Base-by-base conservation (phyloP, 306 rosid genomes). In the Lathyrus oleraceus region DNA sequence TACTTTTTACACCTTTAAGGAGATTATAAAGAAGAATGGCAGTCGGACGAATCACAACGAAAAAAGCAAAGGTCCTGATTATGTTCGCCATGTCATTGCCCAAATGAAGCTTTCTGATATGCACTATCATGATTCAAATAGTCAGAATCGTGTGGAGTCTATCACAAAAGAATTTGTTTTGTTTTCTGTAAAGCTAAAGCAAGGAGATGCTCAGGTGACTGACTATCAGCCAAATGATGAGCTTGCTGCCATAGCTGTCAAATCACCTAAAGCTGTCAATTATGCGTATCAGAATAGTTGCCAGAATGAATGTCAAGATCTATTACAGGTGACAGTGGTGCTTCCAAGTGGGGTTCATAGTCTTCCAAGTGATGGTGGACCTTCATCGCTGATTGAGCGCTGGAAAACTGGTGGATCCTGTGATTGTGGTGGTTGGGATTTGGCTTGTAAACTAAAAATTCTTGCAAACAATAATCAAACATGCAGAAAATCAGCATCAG, bases 391-490 rank as follows among this genome's bases (percentile, higher is more conserved):
- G 68, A 83, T 95, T 71, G 92, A 91, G 83, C 96, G 99, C 30
- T 95, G 99, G 99, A 89, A 65, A 74, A 80, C 96, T 5, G 97
- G 99, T 45, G 99, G 99, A 71, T 73, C 87, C 25, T 95, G 99
- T 49, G 99, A 95, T 76, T 95, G 99, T 83, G 99, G 97, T 35
- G 99, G 99, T 80, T 95, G 99, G 99, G 99, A 95, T 83, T 54
- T 89, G 83, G 99, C 92, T 73, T 95, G 99, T 85, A 84, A 86
- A 75, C 91, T 95, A 16, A 77, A 76, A 80, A 76, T 91, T 66
- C 80, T 89, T 27, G 85, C 83, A 49, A 89, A 85, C 61, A 82
- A 71, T 68, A 77, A 83, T 69, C 85, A 78, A 72, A 67, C 64
- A 11, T 12, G 48, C 70, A 63, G 67, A 74, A 85, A 74, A 42